Conservation (phyloP, 352 stramenopile genomes). For the Globisporangium carolinianum region DNA sequence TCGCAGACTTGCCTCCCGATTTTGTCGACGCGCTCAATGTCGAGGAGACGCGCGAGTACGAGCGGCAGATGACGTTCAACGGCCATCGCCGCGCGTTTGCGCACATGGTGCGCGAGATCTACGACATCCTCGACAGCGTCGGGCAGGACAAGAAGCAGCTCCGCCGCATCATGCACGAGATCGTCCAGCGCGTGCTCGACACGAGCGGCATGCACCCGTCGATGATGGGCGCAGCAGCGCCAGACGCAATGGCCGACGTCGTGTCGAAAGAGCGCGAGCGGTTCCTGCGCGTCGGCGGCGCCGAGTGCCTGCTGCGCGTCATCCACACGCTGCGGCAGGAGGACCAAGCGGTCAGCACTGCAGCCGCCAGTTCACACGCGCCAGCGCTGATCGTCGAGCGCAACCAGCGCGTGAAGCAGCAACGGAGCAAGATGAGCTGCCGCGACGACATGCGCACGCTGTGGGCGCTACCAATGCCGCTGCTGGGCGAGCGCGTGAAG, state of each 20-base stretch:
- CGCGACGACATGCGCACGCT: constrained; percentile 50
- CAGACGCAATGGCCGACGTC: constrained; percentile 23
- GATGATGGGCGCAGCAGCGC: constrained; percentile 5
- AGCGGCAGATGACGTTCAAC: constrained; percentile 37
- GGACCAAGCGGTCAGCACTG: constrained; percentile 20
- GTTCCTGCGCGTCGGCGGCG: constrained; percentile 66
- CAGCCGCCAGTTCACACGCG: constrained; percentile 8
- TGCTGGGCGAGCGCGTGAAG: constrained; percentile 26
- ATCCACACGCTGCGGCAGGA: constrained; percentile 61
- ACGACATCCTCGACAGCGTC: constrained; percentile 44
- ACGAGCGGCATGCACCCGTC: constrained; percentile 43
- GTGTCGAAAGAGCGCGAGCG: constrained; percentile 48
- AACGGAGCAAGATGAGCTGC: constrained; percentile 20
- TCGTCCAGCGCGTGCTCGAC: constrained; percentile 66
- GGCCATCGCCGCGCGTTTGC: constrained; percentile 41
- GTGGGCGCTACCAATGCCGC: constrained; percentile 39
- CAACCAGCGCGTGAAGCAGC: constrained; percentile 15
- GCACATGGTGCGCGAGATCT: constrained; percentile 58
- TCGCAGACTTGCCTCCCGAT: constrained; percentile 39
- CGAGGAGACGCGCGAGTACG: constrained; percentile 35
- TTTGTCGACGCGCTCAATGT: constrained; percentile 44
- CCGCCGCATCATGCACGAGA: constrained; percentile 56
- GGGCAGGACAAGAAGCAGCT: constrained; percentile 46
- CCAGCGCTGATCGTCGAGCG: constrained; percentile 31
- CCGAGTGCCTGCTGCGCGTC: constrained; percentile 68